Percentiles rank a stretch among this genome's conserved stretches.
These are phyloP conservation scores for Hymenoscyphus scutula DNA, from an alignment of 2,329 filamentous ascomycete species.

Conservation along the genomic window DNA sequence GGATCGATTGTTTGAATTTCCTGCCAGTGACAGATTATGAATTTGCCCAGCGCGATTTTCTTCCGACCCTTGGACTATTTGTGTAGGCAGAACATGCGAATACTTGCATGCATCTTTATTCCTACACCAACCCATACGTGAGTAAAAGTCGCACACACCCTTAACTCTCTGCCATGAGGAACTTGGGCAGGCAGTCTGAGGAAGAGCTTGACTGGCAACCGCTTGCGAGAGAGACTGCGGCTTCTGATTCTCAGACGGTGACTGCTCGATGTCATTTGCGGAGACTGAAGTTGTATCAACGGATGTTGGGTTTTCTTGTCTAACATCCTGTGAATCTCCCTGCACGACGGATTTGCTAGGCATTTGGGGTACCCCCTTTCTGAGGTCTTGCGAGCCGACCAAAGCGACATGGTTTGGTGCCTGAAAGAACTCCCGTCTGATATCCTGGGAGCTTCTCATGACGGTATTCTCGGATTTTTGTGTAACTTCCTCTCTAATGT, in stretches of 20 bases:
- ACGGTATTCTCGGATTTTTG: background rate
- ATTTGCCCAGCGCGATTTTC: background rate
- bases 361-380: too few species aligned
- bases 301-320: background rate
- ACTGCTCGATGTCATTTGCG: background rate
- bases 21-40: background rate
- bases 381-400: too few species aligned
- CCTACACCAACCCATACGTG: background rate
- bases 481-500: background rate
- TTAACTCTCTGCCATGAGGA: background rate
- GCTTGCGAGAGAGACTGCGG: background rate
- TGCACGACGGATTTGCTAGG: background rate
- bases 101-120: background rate
- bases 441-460: background rate
- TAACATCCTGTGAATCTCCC: background rate
- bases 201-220: background rate
- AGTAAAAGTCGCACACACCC: background rate
- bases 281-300: background rate
- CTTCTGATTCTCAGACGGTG: background rate
- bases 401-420: too few species aligned
- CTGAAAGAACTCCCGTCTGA: too few species aligned
- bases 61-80: background rate
- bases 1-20: too few species aligned
- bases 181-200: background rate
- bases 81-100: background rate